These are phyloP conservation scores for Populus ilicifolia DNA, from an alignment of 345 rosid genomes.

Conservation along the genomic window DNA sequence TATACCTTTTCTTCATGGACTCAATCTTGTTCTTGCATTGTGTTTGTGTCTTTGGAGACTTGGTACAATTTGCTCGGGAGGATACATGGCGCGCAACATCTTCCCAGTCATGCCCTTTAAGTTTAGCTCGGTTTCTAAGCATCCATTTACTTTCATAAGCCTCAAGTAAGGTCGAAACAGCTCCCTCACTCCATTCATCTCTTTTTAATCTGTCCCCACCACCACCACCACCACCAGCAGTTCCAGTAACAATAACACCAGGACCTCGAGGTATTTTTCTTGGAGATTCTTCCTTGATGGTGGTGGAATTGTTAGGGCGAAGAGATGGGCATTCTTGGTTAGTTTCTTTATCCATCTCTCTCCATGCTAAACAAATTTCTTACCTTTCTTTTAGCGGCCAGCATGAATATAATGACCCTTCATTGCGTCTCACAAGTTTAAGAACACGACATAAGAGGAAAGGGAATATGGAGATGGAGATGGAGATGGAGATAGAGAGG, in stretches of 20 bases:
- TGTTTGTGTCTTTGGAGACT: constrained; percentile 83
- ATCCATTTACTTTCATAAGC: constrained; percentile 92
- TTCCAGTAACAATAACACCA: background rate
- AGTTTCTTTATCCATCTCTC: constrained; percentile 64
- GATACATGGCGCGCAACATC: constrained; percentile 81
- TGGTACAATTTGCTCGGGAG: constrained; percentile 51
- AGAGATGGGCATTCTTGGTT: constrained; percentile 43
- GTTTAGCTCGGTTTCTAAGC: constrained; percentile 83
- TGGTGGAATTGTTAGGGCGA: constrained; percentile 21
- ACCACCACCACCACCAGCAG: constrained; percentile 18
- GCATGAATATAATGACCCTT: constrained; percentile 1
- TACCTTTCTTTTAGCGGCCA: constrained; percentile 31
- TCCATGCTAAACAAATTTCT: constrained; percentile 30
- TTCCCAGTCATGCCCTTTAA: constrained; percentile 97
- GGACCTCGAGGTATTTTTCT: constrained; percentile 22
- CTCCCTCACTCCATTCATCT: constrained; percentile 99
- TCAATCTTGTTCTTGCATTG: constrained; percentile 99
- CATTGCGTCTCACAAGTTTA: constrained; percentile 1
- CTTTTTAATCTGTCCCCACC: constrained; percentile 67
- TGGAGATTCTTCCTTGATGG: constrained; percentile 34
- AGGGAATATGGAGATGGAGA: constrained; percentile 1
- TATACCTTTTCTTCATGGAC: constrained; percentile 94
- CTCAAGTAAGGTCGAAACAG: constrained; percentile 81
- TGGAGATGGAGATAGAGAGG: constrained; percentile 14
- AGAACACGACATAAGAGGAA: background rate